Percentiles rank a stretch among this genome's conserved stretches.
These are phyloP conservation scores for Candida ficus DNA, from an alignment of 805 yeast species.

Conservation along the genomic window DNA sequence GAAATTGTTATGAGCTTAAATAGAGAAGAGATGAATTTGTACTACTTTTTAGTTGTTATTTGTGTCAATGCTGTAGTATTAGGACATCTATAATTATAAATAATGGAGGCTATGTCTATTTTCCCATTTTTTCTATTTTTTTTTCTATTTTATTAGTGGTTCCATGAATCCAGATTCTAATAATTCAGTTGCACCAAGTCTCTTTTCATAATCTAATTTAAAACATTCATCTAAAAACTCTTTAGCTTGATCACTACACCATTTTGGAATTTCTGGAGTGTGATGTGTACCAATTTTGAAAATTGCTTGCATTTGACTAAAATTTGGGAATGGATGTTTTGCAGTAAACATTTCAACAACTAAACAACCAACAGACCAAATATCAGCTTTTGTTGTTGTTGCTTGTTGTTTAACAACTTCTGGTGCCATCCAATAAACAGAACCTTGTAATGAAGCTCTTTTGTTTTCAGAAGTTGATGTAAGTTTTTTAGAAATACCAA, in stretches of 20 bases:
- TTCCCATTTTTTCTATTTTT: too few species aligned
- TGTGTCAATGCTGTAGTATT: too few species aligned
- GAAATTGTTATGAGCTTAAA: neutral
- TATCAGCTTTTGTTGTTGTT: constrained; percentile 88
- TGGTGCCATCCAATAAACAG: constrained; percentile 99
- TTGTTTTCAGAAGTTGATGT: constrained; percentile 45
- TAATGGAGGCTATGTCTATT: too few species aligned
- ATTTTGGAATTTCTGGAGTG: constrained; percentile 72
- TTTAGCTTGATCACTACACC: constrained; percentile 63
- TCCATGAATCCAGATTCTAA: constrained; percentile 57
- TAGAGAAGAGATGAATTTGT: neutral
- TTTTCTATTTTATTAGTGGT: constrained; percentile 7
- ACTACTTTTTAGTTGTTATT: too few species aligned
- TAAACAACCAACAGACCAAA: constrained; percentile 96
- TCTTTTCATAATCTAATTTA: constrained; percentile 63
- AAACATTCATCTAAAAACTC: constrained; percentile 65
- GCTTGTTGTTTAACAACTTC: constrained; percentile 94
- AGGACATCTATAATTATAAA: too few species aligned
- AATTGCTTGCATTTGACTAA: constrained; percentile 95
- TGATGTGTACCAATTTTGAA: constrained; percentile 87
- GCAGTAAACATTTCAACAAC: constrained; percentile 95
- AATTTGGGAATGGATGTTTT: constrained; percentile 91
- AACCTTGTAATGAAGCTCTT: constrained; percentile 87
- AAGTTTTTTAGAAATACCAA: constrained; percentile 71
- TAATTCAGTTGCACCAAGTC: constrained; percentile 72